phyloP scores from a whole-genome alignment of 1,284 basidiomycete genomes.

The Sphaerobolus stellatus region DNA sequence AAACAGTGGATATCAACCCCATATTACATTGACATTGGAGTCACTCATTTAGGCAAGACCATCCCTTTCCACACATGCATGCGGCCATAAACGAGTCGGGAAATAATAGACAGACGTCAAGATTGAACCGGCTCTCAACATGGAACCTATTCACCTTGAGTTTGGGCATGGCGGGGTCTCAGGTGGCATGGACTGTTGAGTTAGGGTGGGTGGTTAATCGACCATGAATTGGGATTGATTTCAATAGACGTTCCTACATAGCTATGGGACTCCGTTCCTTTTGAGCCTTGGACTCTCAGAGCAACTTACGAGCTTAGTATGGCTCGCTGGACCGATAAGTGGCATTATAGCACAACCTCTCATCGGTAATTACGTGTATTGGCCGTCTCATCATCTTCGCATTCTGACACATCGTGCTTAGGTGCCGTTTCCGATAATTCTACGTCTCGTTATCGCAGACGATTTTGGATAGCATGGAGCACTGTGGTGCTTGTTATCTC shows the following conservation, averaged over 20 bases:
- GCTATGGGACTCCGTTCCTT: conserved; percentile 94
- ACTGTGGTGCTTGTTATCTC: conserved; percentile 73
- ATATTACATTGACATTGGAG: no score
- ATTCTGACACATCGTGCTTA: conserved; percentile 28
- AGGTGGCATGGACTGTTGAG: conserved; percentile 91
- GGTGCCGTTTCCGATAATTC: conserved; percentile 94
- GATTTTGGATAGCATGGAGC: conserved; percentile 87
- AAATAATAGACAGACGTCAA: neutral
- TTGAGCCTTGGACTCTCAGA: conserved; percentile 87
- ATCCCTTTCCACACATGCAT: no score
- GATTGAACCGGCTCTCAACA: conserved; percentile 46
- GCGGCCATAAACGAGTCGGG: no score
- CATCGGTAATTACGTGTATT: conserved; percentile 60
- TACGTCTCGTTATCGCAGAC: conserved; percentile 79
- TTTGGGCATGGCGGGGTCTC: conserved; percentile 87
- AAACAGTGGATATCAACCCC: no score
- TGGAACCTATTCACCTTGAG: conserved; percentile 75
- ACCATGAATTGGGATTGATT: neutral
- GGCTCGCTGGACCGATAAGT: conserved; percentile 94
- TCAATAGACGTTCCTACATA: conserved; percentile 35
- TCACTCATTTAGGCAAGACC: no score
- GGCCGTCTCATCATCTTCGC: neutral
- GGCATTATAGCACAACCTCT: conserved; percentile 94
- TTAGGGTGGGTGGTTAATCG: conserved; percentile 61
- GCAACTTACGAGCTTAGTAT: conserved; percentile 89